A percentile compares a stretch with the other conserved stretches of the same genome.
phyloP scores from a whole-genome alignment of 345 rosid genomes.

The Lumnitzera racemosa region DNA sequence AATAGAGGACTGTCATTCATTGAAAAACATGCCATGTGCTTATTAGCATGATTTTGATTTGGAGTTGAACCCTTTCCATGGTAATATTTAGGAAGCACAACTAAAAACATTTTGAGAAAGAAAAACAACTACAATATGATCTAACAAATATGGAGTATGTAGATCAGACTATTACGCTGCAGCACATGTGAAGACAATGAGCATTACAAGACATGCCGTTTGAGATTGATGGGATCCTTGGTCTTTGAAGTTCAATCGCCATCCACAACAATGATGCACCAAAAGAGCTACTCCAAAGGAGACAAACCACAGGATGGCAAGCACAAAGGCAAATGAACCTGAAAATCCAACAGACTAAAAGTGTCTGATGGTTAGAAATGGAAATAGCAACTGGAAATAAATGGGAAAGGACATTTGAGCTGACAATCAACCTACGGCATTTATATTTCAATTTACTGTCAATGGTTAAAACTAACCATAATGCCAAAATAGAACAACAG shows the following conservation, averaged over 20 bases:
- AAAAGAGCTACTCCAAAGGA: conserved; percentile 74
- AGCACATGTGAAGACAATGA: conserved; percentile 70
- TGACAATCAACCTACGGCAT: too few species aligned
- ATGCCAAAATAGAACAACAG: too few species aligned
- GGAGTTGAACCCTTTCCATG: too few species aligned
- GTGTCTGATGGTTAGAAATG: conserved; percentile 10
- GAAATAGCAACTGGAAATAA: neutral
- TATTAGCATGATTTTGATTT: too few species aligned
- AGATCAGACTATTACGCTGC: conserved; percentile 64
- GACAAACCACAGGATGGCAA: conserved; percentile 73
- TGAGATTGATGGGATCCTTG: conserved; percentile 34
- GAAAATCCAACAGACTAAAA: conserved; percentile 94
- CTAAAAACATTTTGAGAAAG: too few species aligned
- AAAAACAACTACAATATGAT: conserved; percentile 2
- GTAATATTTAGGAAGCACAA: too few species aligned
- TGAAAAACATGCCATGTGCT: too few species aligned
- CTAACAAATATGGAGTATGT: neutral
- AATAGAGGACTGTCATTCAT: too few species aligned
- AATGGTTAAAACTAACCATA: too few species aligned
- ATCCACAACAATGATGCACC: conserved; percentile 50
- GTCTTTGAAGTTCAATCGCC: conserved; percentile 53
- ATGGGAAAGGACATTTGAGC: neutral
- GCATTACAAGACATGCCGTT: conserved; percentile 60
- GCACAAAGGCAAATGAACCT: conserved; percentile 74
- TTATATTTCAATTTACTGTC: too few species aligned